Base-by-base conservation (phyloP, 306 rosid species). In the Castanea sativa region DNA sequence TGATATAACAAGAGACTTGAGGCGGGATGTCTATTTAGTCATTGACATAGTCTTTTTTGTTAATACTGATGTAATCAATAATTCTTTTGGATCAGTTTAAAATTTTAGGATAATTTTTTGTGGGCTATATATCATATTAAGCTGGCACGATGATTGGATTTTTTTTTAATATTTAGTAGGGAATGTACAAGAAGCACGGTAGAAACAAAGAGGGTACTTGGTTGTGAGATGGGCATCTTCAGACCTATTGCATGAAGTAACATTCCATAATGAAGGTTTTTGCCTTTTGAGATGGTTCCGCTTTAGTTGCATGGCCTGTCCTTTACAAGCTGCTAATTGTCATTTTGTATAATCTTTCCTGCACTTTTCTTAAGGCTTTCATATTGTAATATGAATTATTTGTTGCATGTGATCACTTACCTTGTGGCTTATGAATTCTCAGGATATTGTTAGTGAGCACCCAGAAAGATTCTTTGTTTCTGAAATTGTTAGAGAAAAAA, bases 391-490 rank as follows among this genome's bases (percentile, higher is more conserved):
- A 55, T n/a, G 72, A 56, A 41, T 67, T 52, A 52, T 72, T 73
- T 78, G 57, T 75, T 69, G 81, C n/a, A 69, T 56, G 73, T 52
- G 67, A n/a, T 75, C 73, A 32, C 88, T 73, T 71, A 68, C 76
- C 65, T 73, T 53, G 41, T 79, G 56, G 19, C 80, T 74, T 71
- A 35, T 90, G 78, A 76, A 51, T 85, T 81, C 78, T 60, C 91
- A 95, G 99, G 99, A 88, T 79, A 93, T 91, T 61, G 89, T 95
- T 81, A 95, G 99, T 74, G 98, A 95, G 79, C 99, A 93, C 82
- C 98, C 98, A 18, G 99, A 95, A 83, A 86, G 99, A 86, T 95
- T 95, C 85, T 95, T 95, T 79, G 90, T 95, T 6, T 83, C 94
- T 71, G 99, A 93, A 83, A 95, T 95, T 55, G 85, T 95, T 58